A percentile compares a stretch with the other conserved stretches of the same genome.
Conservation (phyloP, 2,329 filamentous ascomycete species). For the Ophiostoma novo-ulmi region DNA sequence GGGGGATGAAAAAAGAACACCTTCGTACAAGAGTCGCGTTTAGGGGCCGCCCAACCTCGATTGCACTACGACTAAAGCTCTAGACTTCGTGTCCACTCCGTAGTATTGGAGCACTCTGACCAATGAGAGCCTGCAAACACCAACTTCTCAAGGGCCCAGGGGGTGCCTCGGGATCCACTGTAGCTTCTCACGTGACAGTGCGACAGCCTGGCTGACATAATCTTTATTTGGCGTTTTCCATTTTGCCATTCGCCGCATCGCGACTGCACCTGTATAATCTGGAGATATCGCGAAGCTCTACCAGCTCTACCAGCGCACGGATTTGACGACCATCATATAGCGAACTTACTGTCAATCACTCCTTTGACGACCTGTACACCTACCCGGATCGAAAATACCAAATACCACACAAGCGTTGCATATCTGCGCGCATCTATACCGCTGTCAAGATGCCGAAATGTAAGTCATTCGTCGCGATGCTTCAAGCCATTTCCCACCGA, state of each 20-base stretch:
- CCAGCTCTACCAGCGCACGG: neutral
- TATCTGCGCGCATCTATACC: neutral
- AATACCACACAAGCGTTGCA: neutral
- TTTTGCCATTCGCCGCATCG: conserved; percentile 6
- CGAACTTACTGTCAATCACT: neutral
- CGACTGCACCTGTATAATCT: neutral
- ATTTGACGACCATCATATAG: neutral
- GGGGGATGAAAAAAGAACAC: conserved; percentile 17
- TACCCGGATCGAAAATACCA: neutral
- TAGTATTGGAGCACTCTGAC: neutral
- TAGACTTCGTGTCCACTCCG: conserved; percentile 23
- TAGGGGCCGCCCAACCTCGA: conserved; percentile 14
- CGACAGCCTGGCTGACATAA: conserved; percentile 16
- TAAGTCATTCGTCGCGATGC: conserved; percentile 2
- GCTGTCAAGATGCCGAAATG: conserved; percentile 21
- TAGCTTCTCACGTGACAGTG: conserved; percentile 21
- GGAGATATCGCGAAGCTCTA: neutral
- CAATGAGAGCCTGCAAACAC: conserved; percentile 14
- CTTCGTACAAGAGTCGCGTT: conserved; percentile 19
- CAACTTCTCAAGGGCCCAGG: neutral
- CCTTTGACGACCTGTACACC: neutral
- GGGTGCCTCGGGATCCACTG: neutral
- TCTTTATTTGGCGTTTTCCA: conserved; percentile 8
- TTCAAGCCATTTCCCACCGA: neutral
- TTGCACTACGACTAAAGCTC: conserved; percentile 13